These are phyloP conservation scores for Coix lacrymajobi DNA, from an alignment of 176 grass and related monocot genomes.

Conservation along the genomic window DNA sequence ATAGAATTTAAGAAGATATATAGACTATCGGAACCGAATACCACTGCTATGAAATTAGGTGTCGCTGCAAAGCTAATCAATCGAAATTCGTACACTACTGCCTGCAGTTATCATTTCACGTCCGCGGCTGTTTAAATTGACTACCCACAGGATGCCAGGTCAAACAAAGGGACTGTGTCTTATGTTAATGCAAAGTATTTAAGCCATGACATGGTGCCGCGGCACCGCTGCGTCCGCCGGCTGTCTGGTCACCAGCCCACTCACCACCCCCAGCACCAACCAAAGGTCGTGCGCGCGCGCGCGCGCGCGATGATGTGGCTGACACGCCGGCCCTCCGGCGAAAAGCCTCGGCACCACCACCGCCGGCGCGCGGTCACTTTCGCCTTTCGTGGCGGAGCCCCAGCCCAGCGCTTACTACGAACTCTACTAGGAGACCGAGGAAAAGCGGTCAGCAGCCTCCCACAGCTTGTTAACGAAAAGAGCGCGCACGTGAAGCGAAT, in stretches of 20 bases:
- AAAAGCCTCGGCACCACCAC: neutral
- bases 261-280: neutral
- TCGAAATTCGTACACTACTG: neutral
- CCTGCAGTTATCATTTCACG: neutral
- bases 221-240: neutral
- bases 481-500: conserved; percentile 17
- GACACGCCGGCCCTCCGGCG: neutral
- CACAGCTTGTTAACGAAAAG: neutral
- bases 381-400: neutral
- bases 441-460: neutral
- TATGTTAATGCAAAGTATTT: neutral
- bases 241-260: neutral
- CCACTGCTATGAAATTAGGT: neutral
- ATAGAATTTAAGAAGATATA: neutral
- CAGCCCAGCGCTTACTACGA: neutral
- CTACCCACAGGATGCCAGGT: neutral
- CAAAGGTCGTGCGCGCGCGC: neutral
- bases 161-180: neutral
- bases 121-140: neutral
- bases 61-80: neutral
- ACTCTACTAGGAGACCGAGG: neutral
- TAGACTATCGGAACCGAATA: neutral
- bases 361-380: neutral
- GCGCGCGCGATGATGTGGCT: neutral
- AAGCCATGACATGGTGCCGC: neutral